Evolutionary conservation across 352 stramenopile species (phyloP).

Genomic region (Pythium myriotylum): DNA sequence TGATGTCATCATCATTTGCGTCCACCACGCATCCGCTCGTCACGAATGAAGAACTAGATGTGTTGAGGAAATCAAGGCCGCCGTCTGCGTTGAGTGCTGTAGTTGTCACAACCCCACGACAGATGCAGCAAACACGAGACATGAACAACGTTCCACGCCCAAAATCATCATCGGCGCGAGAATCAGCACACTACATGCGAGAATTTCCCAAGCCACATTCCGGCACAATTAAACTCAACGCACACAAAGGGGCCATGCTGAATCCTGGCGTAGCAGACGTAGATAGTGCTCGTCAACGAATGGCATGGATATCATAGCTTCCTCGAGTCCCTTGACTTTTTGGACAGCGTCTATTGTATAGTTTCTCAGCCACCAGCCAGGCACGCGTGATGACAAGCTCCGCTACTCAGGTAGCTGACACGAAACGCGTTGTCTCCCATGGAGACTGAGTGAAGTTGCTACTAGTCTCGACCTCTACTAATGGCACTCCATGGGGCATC

Average conservation of each 20-base stretch:
- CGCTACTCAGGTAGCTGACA: background rate
- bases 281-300: conserved; percentile 33
- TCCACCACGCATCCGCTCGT: background rate
- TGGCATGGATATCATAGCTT: conserved; percentile 45
- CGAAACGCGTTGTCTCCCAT: conserved; percentile 25
- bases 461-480: background rate
- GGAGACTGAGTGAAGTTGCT: conserved; percentile 6
- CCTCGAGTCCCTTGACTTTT: background rate
- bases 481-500: background rate
- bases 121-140: background rate
- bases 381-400: background rate
- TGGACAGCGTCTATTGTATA: conserved; percentile 17
- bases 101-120: conserved; percentile 1
- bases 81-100: conserved; percentile 22
- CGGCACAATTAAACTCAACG: conserved; percentile 40
- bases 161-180: conserved; percentile 4
- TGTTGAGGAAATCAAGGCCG: conserved; percentile 13
- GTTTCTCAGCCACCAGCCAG: too few species aligned
- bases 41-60: conserved; percentile 15
- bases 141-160: background rate
- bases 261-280: conserved; percentile 14
- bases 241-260: conserved; percentile 4
- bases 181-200: conserved; percentile 42
- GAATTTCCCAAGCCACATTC: conserved; percentile 61
- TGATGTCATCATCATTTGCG: background rate